Base-by-base conservation (phyloP, 257 asterid species). In the Penstemon newberryi region DNA sequence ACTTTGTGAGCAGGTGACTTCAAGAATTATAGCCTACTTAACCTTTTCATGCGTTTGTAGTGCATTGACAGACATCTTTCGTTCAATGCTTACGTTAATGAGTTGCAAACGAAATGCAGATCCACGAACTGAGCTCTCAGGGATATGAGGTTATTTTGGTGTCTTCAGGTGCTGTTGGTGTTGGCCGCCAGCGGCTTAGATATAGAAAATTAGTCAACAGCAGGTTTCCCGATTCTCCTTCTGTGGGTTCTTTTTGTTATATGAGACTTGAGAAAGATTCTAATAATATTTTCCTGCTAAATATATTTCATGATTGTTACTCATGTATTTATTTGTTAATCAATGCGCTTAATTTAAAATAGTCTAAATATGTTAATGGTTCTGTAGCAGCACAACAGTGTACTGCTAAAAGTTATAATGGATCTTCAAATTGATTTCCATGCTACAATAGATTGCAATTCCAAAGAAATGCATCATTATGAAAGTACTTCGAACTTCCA, bases 81-180 rank as follows among this genome's bases (percentile, higher is more conserved):
- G 9, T 63, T 44, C 11, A 52, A 53, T 55, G 53, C 77, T 80
- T 19, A 70, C 72, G 38, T 41, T 59, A 25, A 64, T 63, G 42
- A 65, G 46, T 75, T 65, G 58, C 75, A 72, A 72, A 44, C 60
- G 74, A 44, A 39, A 56, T 87, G 82, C 93, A 94, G 99, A 87
- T 94, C 78, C 95, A 84, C 15, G 98, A 91, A 68, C 77, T 94
- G 63, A 91, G 84, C 80, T 53, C 85, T 62, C 89, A 83, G 76
- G 99, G 96, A 63, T 87, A 83, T 65, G 98, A 91, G 81, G 93
- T 94, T 75, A 86, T 94, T 79, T 83, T 94, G 85, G 99, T 94
- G 66, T 77, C 96, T 54, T 94, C 99, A 49, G 99, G 99, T 77
- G 98, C 99, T 49, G 96, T 94, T 70, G 96, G 98, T 66, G 96